Conservation (phyloP, 192 early-diverging fungal genomes). For the Cetraspora pellucida region DNA sequence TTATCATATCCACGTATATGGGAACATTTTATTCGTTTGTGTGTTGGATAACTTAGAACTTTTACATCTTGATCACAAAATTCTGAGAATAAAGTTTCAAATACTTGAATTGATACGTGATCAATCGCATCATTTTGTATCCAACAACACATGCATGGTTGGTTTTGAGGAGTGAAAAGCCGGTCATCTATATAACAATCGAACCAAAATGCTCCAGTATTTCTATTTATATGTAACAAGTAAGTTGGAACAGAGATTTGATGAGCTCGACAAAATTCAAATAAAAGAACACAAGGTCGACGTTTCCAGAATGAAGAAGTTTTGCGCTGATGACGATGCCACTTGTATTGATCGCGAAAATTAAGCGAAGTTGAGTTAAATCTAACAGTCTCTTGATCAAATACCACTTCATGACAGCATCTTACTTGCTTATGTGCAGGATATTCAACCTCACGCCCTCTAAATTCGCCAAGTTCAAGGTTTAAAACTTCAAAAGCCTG, state of each 20-base stretch:
- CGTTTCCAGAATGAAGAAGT: neutral
- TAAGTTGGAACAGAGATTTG: neutral
- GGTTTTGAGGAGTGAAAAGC: neutral
- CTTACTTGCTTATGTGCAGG: neutral
- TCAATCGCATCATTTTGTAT: neutral
- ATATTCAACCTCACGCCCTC: neutral
- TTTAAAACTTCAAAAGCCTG: neutral
- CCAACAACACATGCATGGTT: neutral
- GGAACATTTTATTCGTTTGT: neutral
- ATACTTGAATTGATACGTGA: conserved; percentile 1
- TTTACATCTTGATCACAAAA: neutral
- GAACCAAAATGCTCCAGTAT: neutral
- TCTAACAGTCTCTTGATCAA: neutral
- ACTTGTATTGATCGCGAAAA: neutral
- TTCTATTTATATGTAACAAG: neutral
- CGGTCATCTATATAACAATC: neutral
- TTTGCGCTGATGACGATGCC: neutral
- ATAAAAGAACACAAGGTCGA: neutral
- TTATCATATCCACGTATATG: neutral
- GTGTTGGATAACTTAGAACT: neutral
- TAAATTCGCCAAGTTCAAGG: neutral
- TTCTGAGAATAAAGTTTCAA: neutral
- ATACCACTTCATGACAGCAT: neutral
- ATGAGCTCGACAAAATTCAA: neutral
- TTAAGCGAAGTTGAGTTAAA: neutral